Base-by-base conservation (phyloP, 805 yeast species). In the Lachancea mirantina region DNA sequence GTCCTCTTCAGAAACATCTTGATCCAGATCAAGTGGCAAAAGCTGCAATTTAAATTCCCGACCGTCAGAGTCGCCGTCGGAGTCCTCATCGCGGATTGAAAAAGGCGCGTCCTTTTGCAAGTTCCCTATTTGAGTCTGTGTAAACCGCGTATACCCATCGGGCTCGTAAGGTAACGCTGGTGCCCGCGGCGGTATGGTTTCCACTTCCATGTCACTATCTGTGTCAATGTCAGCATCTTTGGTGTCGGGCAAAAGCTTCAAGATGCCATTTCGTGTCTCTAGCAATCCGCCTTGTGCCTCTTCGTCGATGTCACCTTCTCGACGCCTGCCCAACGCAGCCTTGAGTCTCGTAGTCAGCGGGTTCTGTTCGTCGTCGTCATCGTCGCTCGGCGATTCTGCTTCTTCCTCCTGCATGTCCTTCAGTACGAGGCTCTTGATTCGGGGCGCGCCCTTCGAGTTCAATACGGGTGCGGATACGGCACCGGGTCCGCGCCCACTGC, bases 81-180 rank as follows among this genome's bases (percentile, higher is more conserved):
- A 49, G 4, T 57, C 43, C 15, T 47, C 56, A 6, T 52, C 54
- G 24, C 53, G 35, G 14, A 29, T 17, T 40, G 34, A 40, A 28
- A 52, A 38, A 30, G 53, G 31, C 18, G 36, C 14, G 42, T 42
- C 34, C 17, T 49, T 36, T 20, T 47, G 40, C 43, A 57, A 35
- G 40, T 50, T 43, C 18, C 31, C 37, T 36, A 56, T 13, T 47
- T 62, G 60, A 35, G 52, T 52, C 4, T 50, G 45, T 8, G 56
- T 46, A 19, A 70, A 55, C 1, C 68, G 65, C n/a, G 63, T 64
- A 40, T 64, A 55, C 24, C 65, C 67, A 40, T 57, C 43, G 16
- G 80, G 79, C 5, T 59, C 49, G 38, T 68, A 65, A 2, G 67
- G 64, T 15, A 64, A 40, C 14, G 62, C 68, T 3, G 55, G 55